Conservation (phyloP, 2,329 filamentous ascomycete genomes). For the Epichloe hybrida region DNA sequence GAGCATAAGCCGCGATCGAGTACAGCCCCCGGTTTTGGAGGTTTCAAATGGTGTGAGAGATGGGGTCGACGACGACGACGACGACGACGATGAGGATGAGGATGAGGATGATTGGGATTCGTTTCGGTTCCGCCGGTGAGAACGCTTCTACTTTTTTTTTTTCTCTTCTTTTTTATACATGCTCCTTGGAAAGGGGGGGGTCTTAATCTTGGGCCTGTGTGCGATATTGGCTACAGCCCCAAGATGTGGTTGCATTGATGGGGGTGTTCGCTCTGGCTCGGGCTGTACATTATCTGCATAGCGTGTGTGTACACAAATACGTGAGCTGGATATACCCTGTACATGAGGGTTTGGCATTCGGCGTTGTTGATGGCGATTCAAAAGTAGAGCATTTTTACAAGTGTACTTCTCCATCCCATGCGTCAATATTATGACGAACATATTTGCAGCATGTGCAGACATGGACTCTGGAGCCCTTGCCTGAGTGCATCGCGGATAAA, state of each 20-base stretch:
- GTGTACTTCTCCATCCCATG: neutral
- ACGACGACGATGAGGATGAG: slow-evolving; percentile 30
- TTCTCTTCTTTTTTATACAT: too few species aligned
- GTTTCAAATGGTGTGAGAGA: neutral
- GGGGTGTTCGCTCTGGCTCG: neutral
- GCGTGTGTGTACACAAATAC: neutral
- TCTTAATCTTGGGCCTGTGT: too few species aligned
- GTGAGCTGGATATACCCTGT: neutral
- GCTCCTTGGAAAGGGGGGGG: too few species aligned
- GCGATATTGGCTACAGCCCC: too few species aligned
- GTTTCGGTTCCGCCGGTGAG: slow-evolving; percentile 32
- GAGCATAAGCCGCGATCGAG: slow-evolving; percentile 15
- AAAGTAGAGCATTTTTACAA: fast-evolving
- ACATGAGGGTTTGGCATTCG: neutral
- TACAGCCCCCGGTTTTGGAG: slow-evolving; percentile 14
- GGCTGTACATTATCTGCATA: neutral
- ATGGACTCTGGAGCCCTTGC: too few species aligned
- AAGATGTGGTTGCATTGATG: too few species aligned
- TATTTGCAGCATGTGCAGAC: too few species aligned
- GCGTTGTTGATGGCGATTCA: neutral
- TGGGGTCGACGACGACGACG: slow-evolving; percentile 25
- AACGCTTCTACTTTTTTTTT: neutral
- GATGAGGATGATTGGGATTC: slow-evolving; percentile 46
- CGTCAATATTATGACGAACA: too few species aligned
- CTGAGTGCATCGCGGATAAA: too few species aligned